Percentiles rank a stretch among this genome's conserved stretches.
Conservation (phyloP, 1,139 yeast genomes). For the Yamadazyma dushanensis region DNA sequence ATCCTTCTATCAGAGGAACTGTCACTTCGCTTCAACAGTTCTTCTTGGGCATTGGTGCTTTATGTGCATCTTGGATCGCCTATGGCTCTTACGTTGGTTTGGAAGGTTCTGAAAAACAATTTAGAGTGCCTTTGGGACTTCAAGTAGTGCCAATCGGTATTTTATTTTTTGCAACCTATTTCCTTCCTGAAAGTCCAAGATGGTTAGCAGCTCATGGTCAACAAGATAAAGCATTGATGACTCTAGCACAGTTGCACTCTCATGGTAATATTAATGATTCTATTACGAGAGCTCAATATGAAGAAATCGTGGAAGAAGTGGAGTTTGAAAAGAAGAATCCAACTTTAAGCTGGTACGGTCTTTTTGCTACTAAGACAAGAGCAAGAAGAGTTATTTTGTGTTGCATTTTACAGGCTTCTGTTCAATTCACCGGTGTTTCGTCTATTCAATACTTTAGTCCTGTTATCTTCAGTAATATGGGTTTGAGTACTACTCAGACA, state of each 20-base stretch:
- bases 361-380: slow-evolving; percentile 19
- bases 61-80: slow-evolving; percentile 25
- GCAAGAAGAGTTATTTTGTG: slow-evolving; percentile 15
- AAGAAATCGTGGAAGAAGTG: slow-evolving; percentile 20
- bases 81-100: slow-evolving; percentile 23
- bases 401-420: slow-evolving; percentile 18
- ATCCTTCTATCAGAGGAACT: slow-evolving; percentile 24
- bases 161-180: slow-evolving; percentile 24
- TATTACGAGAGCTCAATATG: slow-evolving; percentile 15
- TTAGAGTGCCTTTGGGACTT: slow-evolving; percentile 22
- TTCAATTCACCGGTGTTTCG: slow-evolving; percentile 71
- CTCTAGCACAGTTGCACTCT: slow-evolving; percentile 23
- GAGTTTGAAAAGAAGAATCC: slow-evolving; percentile 21
- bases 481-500: slow-evolving; percentile 18
- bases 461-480: slow-evolving; percentile 20
- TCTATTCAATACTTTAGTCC: slow-evolving; percentile 70
- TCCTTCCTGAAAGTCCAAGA: slow-evolving; percentile 63
- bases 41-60: slow-evolving; percentile 26
- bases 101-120: slow-evolving; percentile 18
- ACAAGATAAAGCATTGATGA: slow-evolving; percentile 33
- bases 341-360: slow-evolving; percentile 21
- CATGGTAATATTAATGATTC: slow-evolving; percentile 20
- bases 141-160: slow-evolving; percentile 22
- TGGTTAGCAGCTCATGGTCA: slow-evolving; percentile 45
- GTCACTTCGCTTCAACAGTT: slow-evolving; percentile 24